Evolutionary conservation across 306 rosid genomes (phyloP), one percentile per base, ranked within the genome.

Genomic region (Astragalus membranaceus): DNA sequence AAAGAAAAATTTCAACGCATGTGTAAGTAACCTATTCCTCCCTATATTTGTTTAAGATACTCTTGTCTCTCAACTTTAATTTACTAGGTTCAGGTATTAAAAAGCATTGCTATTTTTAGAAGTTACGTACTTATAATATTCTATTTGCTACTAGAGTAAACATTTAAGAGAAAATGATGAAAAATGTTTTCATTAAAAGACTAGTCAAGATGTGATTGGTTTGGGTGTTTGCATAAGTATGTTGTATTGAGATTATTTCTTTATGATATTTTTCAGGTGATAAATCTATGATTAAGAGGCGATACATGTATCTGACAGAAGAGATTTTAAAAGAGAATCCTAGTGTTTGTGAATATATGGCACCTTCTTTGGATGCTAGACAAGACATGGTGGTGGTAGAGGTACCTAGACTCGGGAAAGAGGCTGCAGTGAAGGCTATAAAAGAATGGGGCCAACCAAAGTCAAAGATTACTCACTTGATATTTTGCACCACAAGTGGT

Each of bases 371-470:
- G 46, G 91, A 89, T 77, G 89, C 86, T 0, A 80, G 96, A 39
- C 94, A 90, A 67, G 91, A 90, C 65, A 90, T 87, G 81, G 88
- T 84, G 37, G 87, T 90, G 0, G 88, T 84, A 0, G 96, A 87
- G 70, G 79, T 90, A 0, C 96, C 96, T 10, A 87, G 43, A 7
- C 75, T 90, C 0, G 96, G 94, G 0, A 90, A 90, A 65, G 91
- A 87, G 20, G 94, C 94, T 1, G 96, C 96, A 7, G 16, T 67
- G 5, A 90, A 85, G 77, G 92, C 76, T 79, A 72, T 78, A 6
- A 64, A 78, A 11, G 78, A 72, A 58, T 78, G 82, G 82, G 78
- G 78, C 0, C 82, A 87, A 16, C 87, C 96, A 13, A 87, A 83
- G 35, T 87, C 96, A 26, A 87, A 89, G 73, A 85, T 89, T 12